These are phyloP conservation scores for Talaromyces amestolkiae DNA, from an alignment of 2,329 filamentous ascomycete genomes.

Conservation along the genomic window DNA sequence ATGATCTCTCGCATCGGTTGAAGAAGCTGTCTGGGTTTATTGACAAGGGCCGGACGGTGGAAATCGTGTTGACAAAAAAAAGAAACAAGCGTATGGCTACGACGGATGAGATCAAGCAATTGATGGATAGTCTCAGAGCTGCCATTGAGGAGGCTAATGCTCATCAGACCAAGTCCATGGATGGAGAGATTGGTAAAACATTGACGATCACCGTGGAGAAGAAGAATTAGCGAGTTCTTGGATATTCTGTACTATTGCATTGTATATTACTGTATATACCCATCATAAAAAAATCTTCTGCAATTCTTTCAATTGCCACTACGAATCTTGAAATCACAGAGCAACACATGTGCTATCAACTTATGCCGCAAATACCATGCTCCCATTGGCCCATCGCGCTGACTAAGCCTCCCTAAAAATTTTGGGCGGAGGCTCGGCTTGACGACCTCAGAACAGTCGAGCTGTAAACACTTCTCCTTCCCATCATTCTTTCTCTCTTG, in stretches of 20 bases:
- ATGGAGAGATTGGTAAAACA: conserved; percentile 41
- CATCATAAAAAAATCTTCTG: not conserved
- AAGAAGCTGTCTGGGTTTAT: conserved; percentile 68
- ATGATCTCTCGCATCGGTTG: conserved; percentile 73
- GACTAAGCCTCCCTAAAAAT: conserved; percentile 40
- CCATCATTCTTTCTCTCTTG: conserved; percentile 24
- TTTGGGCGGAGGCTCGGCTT: conserved; percentile 30
- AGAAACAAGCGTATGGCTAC: conserved; percentile 60
- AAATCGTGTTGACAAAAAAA: conserved; percentile 69
- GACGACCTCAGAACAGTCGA: conserved; percentile 21
- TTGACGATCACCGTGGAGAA: conserved; percentile 40
- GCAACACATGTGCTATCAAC: not conserved
- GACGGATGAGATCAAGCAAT: conserved; percentile 57
- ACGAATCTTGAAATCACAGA: too few relatives aligned
- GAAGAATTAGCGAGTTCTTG: conserved; percentile 19
- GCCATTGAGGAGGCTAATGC: conserved; percentile 45
- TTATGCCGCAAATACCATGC: conserved; percentile 29
- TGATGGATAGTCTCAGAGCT: conserved; percentile 55
- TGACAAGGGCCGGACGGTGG: conserved; percentile 70
- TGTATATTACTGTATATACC: conserved; percentile 8
- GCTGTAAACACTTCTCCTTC: conserved; percentile 28
- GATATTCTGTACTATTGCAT: not conserved
- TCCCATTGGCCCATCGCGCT: conserved; percentile 35
- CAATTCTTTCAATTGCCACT: not conserved
- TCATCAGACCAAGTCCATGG: conserved; percentile 41